These are phyloP conservation scores for Begonia masoniana DNA, from an alignment of 306 rosid genomes.

Conservation along the genomic window DNA sequence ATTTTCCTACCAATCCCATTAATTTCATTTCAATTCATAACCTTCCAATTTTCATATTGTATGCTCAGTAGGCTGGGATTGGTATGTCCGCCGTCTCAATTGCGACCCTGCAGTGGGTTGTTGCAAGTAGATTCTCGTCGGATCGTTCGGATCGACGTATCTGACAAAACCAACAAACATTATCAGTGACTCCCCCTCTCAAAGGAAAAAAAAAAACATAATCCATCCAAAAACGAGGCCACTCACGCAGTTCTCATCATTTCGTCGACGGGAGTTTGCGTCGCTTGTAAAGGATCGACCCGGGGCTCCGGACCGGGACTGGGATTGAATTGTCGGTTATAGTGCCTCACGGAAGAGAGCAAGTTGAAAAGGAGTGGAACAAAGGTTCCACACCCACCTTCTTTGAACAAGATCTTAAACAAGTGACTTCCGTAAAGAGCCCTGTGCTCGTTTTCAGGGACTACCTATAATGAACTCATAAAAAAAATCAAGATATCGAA, in stretches of 20 bases:
- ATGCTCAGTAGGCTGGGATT: slow-evolving; percentile 42
- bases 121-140: slow-evolving; percentile 88
- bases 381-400: slow-evolving; percentile 95
- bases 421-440: slow-evolving; percentile 79
- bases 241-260: slow-evolving; percentile 98
- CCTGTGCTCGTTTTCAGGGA: slow-evolving; percentile 62
- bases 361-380: slow-evolving; percentile 90
- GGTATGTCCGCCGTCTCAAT: slow-evolving; percentile 89
- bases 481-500: not conserved
- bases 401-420: slow-evolving; percentile 88
- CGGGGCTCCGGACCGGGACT: slow-evolving; percentile 28
- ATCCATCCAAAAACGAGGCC: no score
- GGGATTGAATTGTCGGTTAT: slow-evolving; percentile 36
- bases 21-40: no score
- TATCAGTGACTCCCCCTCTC: no score
- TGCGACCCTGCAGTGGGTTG: slow-evolving; percentile 77
- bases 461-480: slow-evolving; percentile 35
- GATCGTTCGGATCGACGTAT: slow-evolving; percentile 95
- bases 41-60: slow-evolving; percentile 11
- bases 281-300: slow-evolving; percentile 78
- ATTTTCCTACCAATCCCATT: no score
- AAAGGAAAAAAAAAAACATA: no score
- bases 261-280: slow-evolving; percentile 96
- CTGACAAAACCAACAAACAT: slow-evolving; percentile 32
- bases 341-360: slow-evolving; percentile 72